Percentiles rank a stretch among this genome's conserved stretches.
These are phyloP conservation scores for Aspergillus egyptiacus DNA, from an alignment of 495 filamentous ascomycete species.

Conservation along the genomic window DNA sequence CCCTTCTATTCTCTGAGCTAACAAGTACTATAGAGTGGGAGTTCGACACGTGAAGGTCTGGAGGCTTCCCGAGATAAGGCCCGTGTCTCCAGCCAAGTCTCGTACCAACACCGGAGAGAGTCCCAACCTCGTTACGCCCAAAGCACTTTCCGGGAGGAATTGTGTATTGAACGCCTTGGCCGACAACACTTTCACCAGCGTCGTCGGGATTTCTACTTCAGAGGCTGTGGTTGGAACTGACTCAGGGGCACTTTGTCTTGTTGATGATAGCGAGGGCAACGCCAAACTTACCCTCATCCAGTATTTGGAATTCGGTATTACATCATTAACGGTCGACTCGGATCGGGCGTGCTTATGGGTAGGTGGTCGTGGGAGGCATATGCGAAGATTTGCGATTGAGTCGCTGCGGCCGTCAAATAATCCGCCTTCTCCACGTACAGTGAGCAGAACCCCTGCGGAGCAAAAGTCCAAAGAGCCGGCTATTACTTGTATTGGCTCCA, in stretches of 20 bases:
- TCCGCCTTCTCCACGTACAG: constrained; percentile 24
- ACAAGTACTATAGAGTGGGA: constrained; percentile 52
- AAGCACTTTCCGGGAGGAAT: constrained; percentile 55
- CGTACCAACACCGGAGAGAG: constrained; percentile 38
- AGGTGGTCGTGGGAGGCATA: constrained; percentile 44
- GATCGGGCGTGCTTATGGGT: constrained; percentile 48
- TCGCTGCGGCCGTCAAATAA: constrained; percentile 24
- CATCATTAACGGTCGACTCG: constrained; percentile 51
- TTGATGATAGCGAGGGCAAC: constrained; percentile 69
- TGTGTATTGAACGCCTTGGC: constrained; percentile 53
- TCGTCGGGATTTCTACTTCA: constrained; percentile 63
- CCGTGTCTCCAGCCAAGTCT: constrained; percentile 44
- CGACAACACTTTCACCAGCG: constrained; percentile 75
- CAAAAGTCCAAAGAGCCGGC: constrained; percentile 28
- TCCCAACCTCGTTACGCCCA: constrained; percentile 41
- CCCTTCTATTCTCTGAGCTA: constrained; percentile 1
- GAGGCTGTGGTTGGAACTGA: constrained; percentile 46
- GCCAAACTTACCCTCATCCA: constrained; percentile 51
- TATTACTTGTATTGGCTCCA: constrained; percentile 62
- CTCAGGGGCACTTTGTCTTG: constrained; percentile 43
- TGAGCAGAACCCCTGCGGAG: constrained; percentile 19
- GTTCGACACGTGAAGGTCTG: constrained; percentile 92
- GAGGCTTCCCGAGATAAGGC: constrained; percentile 62
- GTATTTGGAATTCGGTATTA: constrained; percentile 34
- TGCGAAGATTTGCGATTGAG: constrained; percentile 37